Base-by-base conservation (phyloP, 305 asterid species). In the Fraxinus angustifolia region DNA sequence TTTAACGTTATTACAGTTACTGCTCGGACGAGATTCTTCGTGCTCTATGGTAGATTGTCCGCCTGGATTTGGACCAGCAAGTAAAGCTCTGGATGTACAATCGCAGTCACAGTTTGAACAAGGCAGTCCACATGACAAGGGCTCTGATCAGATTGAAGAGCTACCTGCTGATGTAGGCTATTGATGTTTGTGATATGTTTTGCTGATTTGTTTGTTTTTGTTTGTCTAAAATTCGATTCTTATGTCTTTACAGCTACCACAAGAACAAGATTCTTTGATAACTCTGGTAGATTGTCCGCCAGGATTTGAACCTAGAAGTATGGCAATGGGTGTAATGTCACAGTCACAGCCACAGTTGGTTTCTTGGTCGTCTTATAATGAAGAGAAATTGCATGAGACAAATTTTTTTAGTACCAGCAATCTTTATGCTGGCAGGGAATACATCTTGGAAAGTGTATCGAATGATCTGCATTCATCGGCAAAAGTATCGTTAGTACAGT, bases 271-370 rank as follows among this genome's bases (percentile, higher is more conserved):
- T 60, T 82, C 87, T 56, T 84, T 87, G 78, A 80, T 74, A 71
- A 86, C 88, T 77, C 93, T 90, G 85, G 86, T 83, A 76, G 94
- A 90, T 76, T 91, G 87, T 38, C 98, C 98, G 81, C 98, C 98
- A 19, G 99, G 98, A 80, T 96, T 93, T 86, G 95, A 84, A 80
- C 88, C 85, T 48, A 77, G 75, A 77, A 83, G 81, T 85, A 86
- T 45, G 82, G 79, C 81, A 11, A 83, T 77, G 84, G 91, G 88
- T 74, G 75, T 82, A 42, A 79, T 84, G 78, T 80, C 83, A 35
- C 85, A 70, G 78, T 81, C 56, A 40, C 50, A 11, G 53, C n/a
- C 56, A 45, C 80, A 83, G 8, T 70, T 83, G 76, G 78, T 78
- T 78, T 87, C 87, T 84, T 76, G 81, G 76, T 81, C 84, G 19